Conservation (phyloP, 2,329 filamentous ascomycete genomes). For the Hymenoscyphus infarciens region DNA sequence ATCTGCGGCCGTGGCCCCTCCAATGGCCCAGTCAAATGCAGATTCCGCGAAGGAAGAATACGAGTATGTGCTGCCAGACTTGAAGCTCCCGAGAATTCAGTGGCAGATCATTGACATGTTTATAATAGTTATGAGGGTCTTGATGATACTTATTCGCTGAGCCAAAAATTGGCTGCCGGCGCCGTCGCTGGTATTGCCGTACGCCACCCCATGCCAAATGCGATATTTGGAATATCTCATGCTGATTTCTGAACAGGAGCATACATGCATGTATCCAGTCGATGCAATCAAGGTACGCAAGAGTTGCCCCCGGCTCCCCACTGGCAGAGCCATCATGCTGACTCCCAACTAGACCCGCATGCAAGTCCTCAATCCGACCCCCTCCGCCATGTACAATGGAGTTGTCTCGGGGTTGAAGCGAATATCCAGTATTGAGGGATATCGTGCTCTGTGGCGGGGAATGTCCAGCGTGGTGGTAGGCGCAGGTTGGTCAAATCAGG, state of each 20-base stretch:
- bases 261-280: conserved; percentile 98
- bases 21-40: conserved; percentile 66
- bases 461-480: conserved; percentile 95
- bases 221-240: conserved; percentile 15
- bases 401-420: conserved; percentile 89
- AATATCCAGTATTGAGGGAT: conserved; percentile 85
- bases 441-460: conserved; percentile 90
- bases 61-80: conserved; percentile 50
- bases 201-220: conserved; percentile 17
- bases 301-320: conserved; percentile 7
- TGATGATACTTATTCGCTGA: conserved; percentile 87
- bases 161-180: conserved; percentile 93
- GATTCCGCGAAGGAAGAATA: conserved; percentile 59
- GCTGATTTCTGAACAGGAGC: conserved; percentile 60
- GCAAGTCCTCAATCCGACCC: conserved; percentile 87
- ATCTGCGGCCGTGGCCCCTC: conserved; percentile 63
- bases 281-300: conserved; percentile 85
- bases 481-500: conserved; percentile 62
- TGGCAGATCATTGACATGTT: conserved; percentile 23
- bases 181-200: conserved; percentile 73
- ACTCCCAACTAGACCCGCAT: conserved; percentile 73
- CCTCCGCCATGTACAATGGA: conserved; percentile 79
- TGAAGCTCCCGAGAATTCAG: neutral
- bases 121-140: conserved; percentile 76
- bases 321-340: conserved; percentile 9